Percentiles rank a stretch among this genome's conserved stretches.
phyloP scores from a whole-genome alignment of 2,329 filamentous ascomycete genomes.

The Simplicillium sp. region DNA sequence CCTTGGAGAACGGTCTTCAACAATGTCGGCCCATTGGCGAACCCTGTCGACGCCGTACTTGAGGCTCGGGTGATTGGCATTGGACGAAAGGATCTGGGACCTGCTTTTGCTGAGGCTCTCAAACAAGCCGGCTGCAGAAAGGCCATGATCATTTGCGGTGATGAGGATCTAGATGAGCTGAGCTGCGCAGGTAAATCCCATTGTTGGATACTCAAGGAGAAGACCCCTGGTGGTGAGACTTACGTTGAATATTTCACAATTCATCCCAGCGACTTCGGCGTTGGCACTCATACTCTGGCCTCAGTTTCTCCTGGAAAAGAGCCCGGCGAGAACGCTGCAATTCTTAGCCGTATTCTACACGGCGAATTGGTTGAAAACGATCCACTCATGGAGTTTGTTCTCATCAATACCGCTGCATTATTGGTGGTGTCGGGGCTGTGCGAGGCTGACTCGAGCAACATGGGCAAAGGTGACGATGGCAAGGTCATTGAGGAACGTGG shows the following conservation, averaged over 20 bases:
- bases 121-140: constrained; percentile 68
- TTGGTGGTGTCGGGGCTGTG: constrained; percentile 81
- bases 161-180: constrained; percentile 91
- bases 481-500: constrained; percentile 73
- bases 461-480: constrained; percentile 74
- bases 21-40: constrained; percentile 82
- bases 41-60: constrained; percentile 74
- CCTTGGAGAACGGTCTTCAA: constrained; percentile 98
- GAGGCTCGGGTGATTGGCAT: constrained; percentile 93
- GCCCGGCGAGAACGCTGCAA: constrained; percentile 78
- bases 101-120: constrained; percentile 80
- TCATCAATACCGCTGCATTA: constrained; percentile 86
- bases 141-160: constrained; percentile 83
- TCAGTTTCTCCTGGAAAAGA: constrained; percentile 79
- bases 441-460: constrained; percentile 69
- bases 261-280: constrained; percentile 77
- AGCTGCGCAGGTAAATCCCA: constrained; percentile 81
- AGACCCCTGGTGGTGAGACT: constrained; percentile 28
- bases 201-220: constrained; percentile 71
- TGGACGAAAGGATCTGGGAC: constrained; percentile 75
- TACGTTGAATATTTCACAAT: constrained; percentile 69
- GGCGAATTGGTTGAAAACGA: constrained; percentile 66
- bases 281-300: constrained; percentile 62
- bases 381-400: constrained; percentile 84
- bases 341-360: constrained; percentile 66